These are phyloP conservation scores for Suhomyces chickasaworum DNA, from an alignment of 1,139 yeast species.

Conservation along the genomic window DNA sequence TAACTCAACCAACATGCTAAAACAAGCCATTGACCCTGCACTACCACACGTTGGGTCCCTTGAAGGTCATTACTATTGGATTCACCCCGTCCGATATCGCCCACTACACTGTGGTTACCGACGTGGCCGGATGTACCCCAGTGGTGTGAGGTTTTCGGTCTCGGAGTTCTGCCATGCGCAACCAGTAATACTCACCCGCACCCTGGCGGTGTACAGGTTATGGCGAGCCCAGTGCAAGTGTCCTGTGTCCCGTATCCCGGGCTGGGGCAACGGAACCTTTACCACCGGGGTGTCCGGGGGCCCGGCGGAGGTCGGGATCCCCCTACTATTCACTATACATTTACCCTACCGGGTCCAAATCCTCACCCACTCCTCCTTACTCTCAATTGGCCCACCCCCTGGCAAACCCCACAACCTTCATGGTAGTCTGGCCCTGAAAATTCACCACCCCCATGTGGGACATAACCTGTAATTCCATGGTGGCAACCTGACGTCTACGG, in stretches of 20 bases:
- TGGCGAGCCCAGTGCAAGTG: too few relatives aligned
- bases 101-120: not conserved
- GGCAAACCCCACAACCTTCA: not conserved
- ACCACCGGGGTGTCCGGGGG: not conserved
- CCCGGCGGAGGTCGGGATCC: too few relatives aligned
- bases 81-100: not conserved
- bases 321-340: not conserved
- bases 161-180: conserved; percentile 25
- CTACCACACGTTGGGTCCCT: not conserved
- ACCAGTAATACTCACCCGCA: not conserved
- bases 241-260: too few relatives aligned
- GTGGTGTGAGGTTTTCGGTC: conserved; percentile 20
- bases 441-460: not conserved
- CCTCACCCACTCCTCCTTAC: not conserved
- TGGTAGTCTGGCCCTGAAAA: not conserved
- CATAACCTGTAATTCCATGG: not conserved
- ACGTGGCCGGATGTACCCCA: conserved; percentile 3
- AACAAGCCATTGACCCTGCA: not conserved
- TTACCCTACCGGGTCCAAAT: not conserved
- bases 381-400: not conserved
- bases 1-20: not conserved
- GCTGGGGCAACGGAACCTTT: conserved; percentile 1
- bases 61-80: not conserved
- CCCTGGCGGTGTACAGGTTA: conserved; percentile 10
- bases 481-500: not conserved